phyloP scores from a whole-genome alignment of 2,329 filamentous ascomycete species.

The Ophiocordyceps sinensis region DNA sequence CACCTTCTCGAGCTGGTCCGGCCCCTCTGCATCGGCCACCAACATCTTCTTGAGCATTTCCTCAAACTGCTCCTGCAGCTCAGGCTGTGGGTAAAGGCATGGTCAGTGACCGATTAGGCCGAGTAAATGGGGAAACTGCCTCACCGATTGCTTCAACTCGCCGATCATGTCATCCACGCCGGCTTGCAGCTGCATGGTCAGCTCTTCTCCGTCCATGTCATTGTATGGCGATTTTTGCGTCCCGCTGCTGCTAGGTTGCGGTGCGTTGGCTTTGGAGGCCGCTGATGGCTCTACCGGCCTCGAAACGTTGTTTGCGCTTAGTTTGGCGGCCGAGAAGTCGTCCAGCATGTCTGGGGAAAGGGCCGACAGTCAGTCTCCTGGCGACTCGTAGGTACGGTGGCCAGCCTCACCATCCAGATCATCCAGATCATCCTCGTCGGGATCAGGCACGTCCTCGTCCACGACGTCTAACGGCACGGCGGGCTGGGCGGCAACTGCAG shows the following conservation, averaged over 20 bases:
- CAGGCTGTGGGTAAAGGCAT: slow-evolving; percentile 27
- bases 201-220: slow-evolving; percentile 54
- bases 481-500: background rate
- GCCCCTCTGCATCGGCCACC: slow-evolving; percentile 24
- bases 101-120: background rate
- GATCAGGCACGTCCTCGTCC: slow-evolving; percentile 57
- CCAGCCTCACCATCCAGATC: slow-evolving; percentile 64
- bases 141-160: slow-evolving; percentile 48
- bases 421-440: slow-evolving; percentile 83
- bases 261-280: slow-evolving; percentile 19
- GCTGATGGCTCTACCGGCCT: slow-evolving; percentile 11
- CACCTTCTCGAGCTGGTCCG: no score
- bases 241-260: slow-evolving; percentile 10
- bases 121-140: slow-evolving; percentile 7
- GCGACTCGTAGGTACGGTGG: background rate
- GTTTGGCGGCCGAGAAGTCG: slow-evolving; percentile 61
- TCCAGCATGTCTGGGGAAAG: slow-evolving; percentile 66
- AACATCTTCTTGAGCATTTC: slow-evolving; percentile 61
- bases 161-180: slow-evolving; percentile 77
- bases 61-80: slow-evolving; percentile 69
- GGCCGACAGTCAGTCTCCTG: slow-evolving; percentile 2
- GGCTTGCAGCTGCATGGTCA: slow-evolving; percentile 73
- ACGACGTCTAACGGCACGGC: background rate
- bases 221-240: slow-evolving; percentile 17
- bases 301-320: slow-evolving; percentile 16